These are phyloP conservation scores for Nissolia schottii DNA, from an alignment of 306 rosid genomes.

Conservation along the genomic window DNA sequence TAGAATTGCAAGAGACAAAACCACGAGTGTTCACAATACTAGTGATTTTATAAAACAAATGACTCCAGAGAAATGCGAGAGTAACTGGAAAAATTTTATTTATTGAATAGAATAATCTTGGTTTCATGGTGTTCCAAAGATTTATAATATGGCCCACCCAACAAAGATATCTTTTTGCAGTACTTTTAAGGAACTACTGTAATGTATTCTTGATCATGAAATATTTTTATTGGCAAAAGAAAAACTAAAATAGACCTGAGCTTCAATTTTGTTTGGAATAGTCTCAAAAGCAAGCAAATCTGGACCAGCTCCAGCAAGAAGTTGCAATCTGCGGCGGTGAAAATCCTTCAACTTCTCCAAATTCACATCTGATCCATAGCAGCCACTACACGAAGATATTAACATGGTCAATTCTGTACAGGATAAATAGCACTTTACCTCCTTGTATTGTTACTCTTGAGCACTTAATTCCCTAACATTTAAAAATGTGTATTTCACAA, in stretches of 20 bases:
- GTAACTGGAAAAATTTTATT: neutral
- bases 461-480: too few species aligned
- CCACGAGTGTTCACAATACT: neutral
- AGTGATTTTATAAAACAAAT: neutral
- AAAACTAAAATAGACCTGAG: constrained; percentile 45
- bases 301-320: constrained; percentile 71
- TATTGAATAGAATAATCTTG: neutral
- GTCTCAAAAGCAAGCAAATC: constrained; percentile 91
- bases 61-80: neutral
- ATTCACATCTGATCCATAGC: constrained; percentile 56
- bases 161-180: neutral
- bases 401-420: neutral
- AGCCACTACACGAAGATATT: constrained; percentile 45
- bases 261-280: constrained; percentile 86
- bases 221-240: neutral
- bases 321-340: constrained; percentile 81
- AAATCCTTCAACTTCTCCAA: constrained; percentile 80
- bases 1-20: neutral
- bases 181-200: neutral
- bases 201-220: neutral
- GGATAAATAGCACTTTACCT: too few species aligned
- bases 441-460: too few species aligned
- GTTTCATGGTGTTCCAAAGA: neutral
- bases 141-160: neutral
- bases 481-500: too few species aligned